A percentile compares a stretch with the other conserved stretches of the same genome.
These are phyloP conservation scores for Rhytidiadelphus loreus DNA, from an alignment of 225 moss, liverwort and hornwort genomes.

Conservation along the genomic window DNA sequence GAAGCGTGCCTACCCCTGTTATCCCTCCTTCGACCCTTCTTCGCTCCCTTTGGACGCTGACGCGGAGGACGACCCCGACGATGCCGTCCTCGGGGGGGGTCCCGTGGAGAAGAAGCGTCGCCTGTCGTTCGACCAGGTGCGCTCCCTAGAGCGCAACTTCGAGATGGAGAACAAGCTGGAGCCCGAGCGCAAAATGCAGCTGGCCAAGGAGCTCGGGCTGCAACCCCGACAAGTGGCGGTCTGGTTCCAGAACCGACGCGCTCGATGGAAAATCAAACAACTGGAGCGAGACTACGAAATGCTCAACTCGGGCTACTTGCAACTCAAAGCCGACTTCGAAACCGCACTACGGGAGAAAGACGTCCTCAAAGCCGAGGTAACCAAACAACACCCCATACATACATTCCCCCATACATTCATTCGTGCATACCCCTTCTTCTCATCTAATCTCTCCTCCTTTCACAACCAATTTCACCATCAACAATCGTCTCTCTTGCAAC, in stretches of 20 bases:
- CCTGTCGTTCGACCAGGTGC: slow-evolving; percentile 81
- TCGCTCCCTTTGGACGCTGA: slow-evolving; percentile 47
- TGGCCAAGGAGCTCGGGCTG: slow-evolving; percentile 83
- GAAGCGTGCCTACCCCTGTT: slow-evolving; percentile 52
- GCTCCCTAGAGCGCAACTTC: slow-evolving; percentile 87
- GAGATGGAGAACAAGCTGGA: slow-evolving; percentile 97
- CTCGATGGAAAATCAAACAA: slow-evolving; percentile 95
- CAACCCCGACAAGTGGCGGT: slow-evolving; percentile 95
- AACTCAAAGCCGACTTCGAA: slow-evolving; percentile 64
- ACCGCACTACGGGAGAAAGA: slow-evolving; percentile 22
- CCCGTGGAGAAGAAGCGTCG: slow-evolving; percentile 83
- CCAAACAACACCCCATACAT: neutral
- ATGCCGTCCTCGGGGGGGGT: neutral
- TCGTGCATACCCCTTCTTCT: neutral
- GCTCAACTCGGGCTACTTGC: slow-evolving; percentile 54
- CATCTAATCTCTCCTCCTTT: neutral
- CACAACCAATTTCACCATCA: neutral
- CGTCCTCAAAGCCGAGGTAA: slow-evolving; percentile 57
- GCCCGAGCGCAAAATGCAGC: slow-evolving; percentile 97
- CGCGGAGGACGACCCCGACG: slow-evolving; percentile 47
- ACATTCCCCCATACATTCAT: neutral
- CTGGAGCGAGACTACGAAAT: slow-evolving; percentile 89
- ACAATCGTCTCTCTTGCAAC: neutral
- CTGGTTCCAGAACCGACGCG: slow-evolving; percentile 97
- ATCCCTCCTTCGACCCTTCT: slow-evolving; percentile 57